Evolutionary conservation across 2,329 filamentous ascomycete species (phyloP), one percentile per base, ranked within the genome.

Genomic region (Aureobasidium musti): DNA sequence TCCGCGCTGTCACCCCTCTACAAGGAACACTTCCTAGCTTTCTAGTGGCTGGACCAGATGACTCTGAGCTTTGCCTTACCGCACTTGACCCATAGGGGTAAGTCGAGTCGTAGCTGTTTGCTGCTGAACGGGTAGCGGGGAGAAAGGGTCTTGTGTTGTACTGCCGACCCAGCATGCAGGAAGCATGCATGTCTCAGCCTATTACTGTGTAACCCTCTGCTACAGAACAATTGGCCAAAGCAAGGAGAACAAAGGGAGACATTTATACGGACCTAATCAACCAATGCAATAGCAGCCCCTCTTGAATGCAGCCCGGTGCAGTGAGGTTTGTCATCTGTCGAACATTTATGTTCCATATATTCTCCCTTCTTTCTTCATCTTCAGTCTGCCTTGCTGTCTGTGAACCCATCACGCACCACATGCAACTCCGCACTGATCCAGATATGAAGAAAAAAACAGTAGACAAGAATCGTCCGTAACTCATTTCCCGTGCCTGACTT

Each of bases 51-150:
- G 33, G 17, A 21, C 10, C 37, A 45, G 3, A 45, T 1, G 23
- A 41, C 37, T 3, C 10, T 11, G 21, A 21, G 21, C 23, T 21
- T 57, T 43, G 37, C 37, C 11, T 59, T 21, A 17, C 54, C 8
- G 2, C 39, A 45, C 35, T 57, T 57, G 33, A 35, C n/a, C 21
- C 11, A 28, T 17, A 37, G 13, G 28, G 54, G 5, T 2, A 30
- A 14, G 54, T 8, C 37, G 30, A 28, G 21, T 23, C 28, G 39
- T 60, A 60, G 37, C 39, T 47, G 43, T 43, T 45, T 7, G 4
- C 26, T 59, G 57, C 3, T 61, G 43, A 37, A 61, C 30, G 57
- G 57, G 43, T 61, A 47, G 41, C 28, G 49, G 57, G 57, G 57
- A 61, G 57, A 37, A 45, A 33, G 54, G 37, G 37, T 59, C 54